Conservation (phyloP, 441 rosid genomes). For the Sinapis alba region DNA sequence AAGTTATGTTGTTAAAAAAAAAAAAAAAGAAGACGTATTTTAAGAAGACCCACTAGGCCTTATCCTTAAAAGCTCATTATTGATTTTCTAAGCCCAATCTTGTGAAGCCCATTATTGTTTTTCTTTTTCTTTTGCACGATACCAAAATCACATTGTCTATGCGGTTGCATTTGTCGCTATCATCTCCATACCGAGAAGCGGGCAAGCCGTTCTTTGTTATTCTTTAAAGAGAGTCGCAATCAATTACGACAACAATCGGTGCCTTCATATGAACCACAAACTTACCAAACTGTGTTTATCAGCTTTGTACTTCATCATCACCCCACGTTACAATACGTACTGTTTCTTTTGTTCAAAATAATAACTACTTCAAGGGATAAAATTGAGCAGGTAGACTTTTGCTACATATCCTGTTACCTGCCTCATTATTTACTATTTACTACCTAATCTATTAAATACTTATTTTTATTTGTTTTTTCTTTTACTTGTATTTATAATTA, state of each 20-base stretch:
- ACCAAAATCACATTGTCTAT: neutral
- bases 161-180: conserved; percentile 7
- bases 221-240: neutral
- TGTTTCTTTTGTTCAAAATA: neutral
- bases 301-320: neutral
- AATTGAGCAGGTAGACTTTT: neutral
- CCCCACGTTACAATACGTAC: neutral
- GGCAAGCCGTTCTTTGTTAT: neutral
- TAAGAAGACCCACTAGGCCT: too few relatives aligned
- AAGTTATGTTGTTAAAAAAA: too few relatives aligned
- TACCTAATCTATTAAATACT: too few relatives aligned
- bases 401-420: too few relatives aligned
- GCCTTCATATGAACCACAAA: neutral
- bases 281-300: neutral
- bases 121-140: neutral
- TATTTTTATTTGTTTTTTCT: too few relatives aligned
- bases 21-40: too few relatives aligned
- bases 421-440: too few relatives aligned
- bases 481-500: too few relatives aligned
- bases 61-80: neutral
- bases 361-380: neutral
- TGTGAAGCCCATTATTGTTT: neutral
- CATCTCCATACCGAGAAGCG: neutral
- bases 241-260: neutral
- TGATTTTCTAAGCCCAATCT: neutral